These are phyloP conservation scores for Elongisporangium anandrum DNA, from an alignment of 352 stramenopile species.

Conservation along the genomic window DNA sequence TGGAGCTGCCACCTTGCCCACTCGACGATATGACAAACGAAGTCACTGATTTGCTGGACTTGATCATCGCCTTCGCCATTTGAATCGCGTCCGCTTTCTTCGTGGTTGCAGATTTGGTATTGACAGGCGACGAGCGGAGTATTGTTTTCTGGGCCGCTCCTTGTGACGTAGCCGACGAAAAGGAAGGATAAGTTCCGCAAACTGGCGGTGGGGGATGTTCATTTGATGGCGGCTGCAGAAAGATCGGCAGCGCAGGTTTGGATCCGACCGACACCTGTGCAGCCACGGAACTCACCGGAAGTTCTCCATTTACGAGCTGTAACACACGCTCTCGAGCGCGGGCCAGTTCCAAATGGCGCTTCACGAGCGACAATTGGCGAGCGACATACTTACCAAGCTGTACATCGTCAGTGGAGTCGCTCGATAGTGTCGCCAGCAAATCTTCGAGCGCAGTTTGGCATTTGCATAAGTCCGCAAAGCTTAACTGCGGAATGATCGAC, in stretches of 20 bases:
- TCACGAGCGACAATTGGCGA: slow-evolving; percentile 48
- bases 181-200: background rate
- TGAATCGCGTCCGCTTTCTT: slow-evolving; percentile 30
- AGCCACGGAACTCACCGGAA: background rate
- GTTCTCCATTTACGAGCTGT: slow-evolving; percentile 25
- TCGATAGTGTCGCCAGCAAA: slow-evolving; percentile 30
- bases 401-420: slow-evolving; percentile 29
- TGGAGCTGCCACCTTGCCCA: slow-evolving; percentile 20
- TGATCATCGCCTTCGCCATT: slow-evolving; percentile 27
- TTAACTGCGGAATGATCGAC: slow-evolving; percentile 42
- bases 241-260: slow-evolving; percentile 6
- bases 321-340: slow-evolving; percentile 51
- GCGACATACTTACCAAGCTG: slow-evolving; percentile 55
- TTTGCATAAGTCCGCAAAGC: slow-evolving; percentile 31
- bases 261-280: background rate
- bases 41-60: slow-evolving; percentile 13
- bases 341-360: slow-evolving; percentile 44
- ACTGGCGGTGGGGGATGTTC: background rate
- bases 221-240: slow-evolving; percentile 3
- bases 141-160: too few species aligned
- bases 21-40: slow-evolving; percentile 45
- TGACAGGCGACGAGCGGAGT: background rate
- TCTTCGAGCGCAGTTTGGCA: slow-evolving; percentile 32
- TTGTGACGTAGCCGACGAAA: too few species aligned
- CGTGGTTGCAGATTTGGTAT: background rate